phyloP scores from a whole-genome alignment of 2,329 filamentous ascomycete genomes.

The Xylariales sp. region DNA sequence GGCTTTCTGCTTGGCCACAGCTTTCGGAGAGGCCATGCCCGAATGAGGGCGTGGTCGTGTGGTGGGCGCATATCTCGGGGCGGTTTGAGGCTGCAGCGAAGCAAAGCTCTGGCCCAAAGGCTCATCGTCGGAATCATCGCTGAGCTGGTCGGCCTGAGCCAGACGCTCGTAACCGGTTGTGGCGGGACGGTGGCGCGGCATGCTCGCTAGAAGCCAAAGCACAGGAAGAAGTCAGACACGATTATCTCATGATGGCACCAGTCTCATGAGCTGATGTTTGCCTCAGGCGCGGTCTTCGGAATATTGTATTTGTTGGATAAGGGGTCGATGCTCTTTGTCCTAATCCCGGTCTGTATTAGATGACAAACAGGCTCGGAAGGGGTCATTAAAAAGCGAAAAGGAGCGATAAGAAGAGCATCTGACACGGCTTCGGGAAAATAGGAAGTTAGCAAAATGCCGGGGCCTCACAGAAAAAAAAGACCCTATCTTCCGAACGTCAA shows the following conservation, averaged over 20 bases:
- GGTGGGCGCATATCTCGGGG: conserved; percentile 61
- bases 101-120: conserved; percentile 49
- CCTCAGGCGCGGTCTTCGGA: no score
- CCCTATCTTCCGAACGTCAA: no score
- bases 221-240: conserved; percentile 1
- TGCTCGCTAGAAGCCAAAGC: no score
- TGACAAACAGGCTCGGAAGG: no score
- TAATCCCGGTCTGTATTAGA: no score
- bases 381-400: no score
- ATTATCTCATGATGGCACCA: not conserved
- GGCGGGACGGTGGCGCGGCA: conserved; percentile 64
- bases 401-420: no score
- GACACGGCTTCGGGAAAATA: no score
- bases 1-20: conserved; percentile 31
- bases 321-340: no score
- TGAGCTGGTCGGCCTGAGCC: conserved; percentile 73
- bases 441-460: no score
- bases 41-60: conserved; percentile 56
- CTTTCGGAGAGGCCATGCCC: conserved; percentile 53
- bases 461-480: no score
- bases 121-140: conserved; percentile 67
- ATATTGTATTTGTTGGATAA: no score
- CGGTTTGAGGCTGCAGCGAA: conserved; percentile 49
- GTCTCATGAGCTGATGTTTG: not conserved
- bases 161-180: conserved; percentile 83